Conservation (phyloP, 1,284 basidiomycete genomes). For the Fomes fomentarius region DNA sequence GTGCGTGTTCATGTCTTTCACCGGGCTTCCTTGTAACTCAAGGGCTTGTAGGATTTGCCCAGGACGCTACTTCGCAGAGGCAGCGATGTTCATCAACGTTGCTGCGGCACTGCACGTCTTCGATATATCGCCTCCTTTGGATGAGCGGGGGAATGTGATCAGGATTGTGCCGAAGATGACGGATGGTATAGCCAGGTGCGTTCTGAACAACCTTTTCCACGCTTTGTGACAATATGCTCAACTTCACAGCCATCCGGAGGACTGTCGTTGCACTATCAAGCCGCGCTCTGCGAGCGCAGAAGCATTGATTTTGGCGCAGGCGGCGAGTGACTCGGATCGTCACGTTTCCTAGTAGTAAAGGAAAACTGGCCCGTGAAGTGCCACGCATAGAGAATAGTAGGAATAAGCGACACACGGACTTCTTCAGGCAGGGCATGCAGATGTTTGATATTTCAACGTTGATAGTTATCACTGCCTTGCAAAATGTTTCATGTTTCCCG, state of each 20-base stretch:
- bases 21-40: too few relatives aligned
- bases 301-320: neutral
- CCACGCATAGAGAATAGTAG: too few relatives aligned
- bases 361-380: too few relatives aligned
- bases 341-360: too few relatives aligned
- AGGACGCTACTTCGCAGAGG: slow-evolving; percentile 37
- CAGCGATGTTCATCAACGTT: slow-evolving; percentile 1
- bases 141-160: neutral
- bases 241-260: slow-evolving; percentile 17
- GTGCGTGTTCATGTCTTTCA: too few relatives aligned
- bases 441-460: too few relatives aligned
- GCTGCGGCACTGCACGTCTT: slow-evolving; percentile 5
- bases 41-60: too few relatives aligned
- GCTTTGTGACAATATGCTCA: neutral
- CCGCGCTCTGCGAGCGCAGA: slow-evolving; percentile 6
- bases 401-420: too few relatives aligned
- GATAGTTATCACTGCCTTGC: too few relatives aligned
- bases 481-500: too few relatives aligned
- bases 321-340: too few relatives aligned
- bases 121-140: neutral
- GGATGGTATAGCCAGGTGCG: neutral
- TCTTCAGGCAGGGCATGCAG: too few relatives aligned
- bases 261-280: slow-evolving; percentile 11
- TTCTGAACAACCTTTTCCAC: neutral
- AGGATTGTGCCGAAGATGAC: neutral